A percentile compares a stretch with the other conserved stretches of the same genome.
Evolutionary conservation across 768 basidiomycete species (phyloP).

Genomic region (Xerocomellus intermedius): DNA sequence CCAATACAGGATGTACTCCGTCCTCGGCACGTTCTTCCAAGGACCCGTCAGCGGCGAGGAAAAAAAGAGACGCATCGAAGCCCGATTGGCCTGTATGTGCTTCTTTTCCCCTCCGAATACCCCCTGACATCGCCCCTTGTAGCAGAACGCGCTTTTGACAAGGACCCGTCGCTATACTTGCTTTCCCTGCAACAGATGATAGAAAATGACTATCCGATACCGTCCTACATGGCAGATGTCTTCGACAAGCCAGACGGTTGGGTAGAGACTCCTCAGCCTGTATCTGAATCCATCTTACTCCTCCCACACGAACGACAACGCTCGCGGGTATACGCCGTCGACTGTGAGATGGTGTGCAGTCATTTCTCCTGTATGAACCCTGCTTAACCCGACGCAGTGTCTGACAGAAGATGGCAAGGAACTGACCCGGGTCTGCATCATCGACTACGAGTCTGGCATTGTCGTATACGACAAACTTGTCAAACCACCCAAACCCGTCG

Average conservation of each 20-base stretch:
- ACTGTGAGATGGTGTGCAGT: conserved; percentile 90
- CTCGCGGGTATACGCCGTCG: conserved; percentile 74
- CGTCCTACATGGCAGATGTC: conserved; percentile 77
- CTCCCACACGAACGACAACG: conserved; percentile 31
- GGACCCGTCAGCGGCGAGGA: conserved; percentile 78
- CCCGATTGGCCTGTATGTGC: conserved; percentile 38
- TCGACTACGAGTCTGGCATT: conserved; percentile 78
- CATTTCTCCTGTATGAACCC: not conserved
- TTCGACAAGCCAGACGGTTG: conserved; percentile 68
- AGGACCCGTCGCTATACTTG: conserved; percentile 67
- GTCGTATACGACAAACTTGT: conserved; percentile 93
- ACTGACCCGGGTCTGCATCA: conserved; percentile 78
- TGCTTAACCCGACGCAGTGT: conserved; percentile 51
- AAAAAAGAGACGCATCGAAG: conserved; percentile 61
- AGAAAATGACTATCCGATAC: conserved; percentile 91
- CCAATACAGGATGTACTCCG: conserved; percentile 77
- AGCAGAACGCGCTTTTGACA: conserved; percentile 63
- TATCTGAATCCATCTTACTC: conserved; percentile 31
- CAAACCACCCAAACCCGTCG: conserved; percentile 79
- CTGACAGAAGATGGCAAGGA: conserved; percentile 88
- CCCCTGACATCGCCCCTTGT: conserved; percentile 13
- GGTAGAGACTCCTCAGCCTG: conserved; percentile 72
- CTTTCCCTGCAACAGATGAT: conserved; percentile 84
- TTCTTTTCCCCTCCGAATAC: not conserved
- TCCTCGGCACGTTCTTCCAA: conserved; percentile 80